A percentile compares a stretch with the other conserved stretches of the same genome.
Conservation (phyloP, 495 filamentous ascomycete species). For the Penicillium crystallinum region DNA sequence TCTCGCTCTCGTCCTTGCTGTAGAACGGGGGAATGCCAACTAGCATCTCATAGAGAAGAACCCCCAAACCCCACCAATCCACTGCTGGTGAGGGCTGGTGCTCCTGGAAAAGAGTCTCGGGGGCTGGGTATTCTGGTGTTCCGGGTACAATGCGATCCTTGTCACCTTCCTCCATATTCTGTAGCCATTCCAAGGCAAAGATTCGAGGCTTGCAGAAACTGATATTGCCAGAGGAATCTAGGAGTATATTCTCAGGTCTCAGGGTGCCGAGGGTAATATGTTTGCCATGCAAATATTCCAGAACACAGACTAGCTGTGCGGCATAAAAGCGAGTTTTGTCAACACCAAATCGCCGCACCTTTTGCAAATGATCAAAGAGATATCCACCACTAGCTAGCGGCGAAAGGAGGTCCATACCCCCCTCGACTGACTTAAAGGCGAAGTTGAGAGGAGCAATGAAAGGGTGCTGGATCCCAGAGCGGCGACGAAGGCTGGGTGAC, state of each 20-base stretch:
- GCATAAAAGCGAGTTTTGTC: not conserved
- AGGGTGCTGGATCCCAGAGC: not conserved
- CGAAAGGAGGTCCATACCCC: not conserved
- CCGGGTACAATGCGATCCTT: not conserved
- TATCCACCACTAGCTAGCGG: not conserved
- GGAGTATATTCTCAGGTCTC: not conserved
- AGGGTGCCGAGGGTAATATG: not conserved
- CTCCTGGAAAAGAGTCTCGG: not conserved
- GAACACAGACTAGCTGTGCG: not conserved
- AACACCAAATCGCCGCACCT: not conserved
- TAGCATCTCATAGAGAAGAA: not conserved
- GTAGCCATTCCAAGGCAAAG: not conserved
- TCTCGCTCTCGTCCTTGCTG: not conserved
- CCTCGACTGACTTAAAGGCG: not conserved
- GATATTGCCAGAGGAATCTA: not conserved
- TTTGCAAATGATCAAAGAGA: not conserved
- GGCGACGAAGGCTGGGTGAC: not conserved
- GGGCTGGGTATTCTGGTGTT: not conserved
- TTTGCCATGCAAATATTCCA: not conserved
- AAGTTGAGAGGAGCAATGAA: not conserved
- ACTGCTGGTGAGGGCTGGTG: not conserved
- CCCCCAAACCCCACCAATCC: not conserved
- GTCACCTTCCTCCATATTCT: not conserved
- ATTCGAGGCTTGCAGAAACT: not conserved
- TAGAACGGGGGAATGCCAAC: not conserved